phyloP scores from a whole-genome alignment of 169 alveolate species.

The Blepharisma undulans region DNA sequence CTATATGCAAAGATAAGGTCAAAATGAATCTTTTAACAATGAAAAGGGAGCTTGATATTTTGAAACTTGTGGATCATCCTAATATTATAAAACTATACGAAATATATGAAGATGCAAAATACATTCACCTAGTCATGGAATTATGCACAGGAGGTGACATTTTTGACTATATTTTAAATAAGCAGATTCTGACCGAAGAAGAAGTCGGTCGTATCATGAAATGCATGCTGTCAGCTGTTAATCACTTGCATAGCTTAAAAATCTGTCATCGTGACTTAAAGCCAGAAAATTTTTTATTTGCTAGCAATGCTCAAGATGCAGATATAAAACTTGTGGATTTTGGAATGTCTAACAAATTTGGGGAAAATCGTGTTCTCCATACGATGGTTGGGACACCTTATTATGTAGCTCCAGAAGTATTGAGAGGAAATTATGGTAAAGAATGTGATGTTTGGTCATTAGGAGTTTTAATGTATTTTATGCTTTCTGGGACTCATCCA shows the following conservation, averaged over 20 bases:
- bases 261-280: conserved; percentile 86
- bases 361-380: conserved; percentile 21
- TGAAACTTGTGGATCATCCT: conserved; percentile 60
- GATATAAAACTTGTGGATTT: conserved; percentile 51
- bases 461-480: conserved; percentile 64
- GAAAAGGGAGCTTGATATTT: conserved; percentile 58
- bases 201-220: conserved; percentile 77
- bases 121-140: conserved; percentile 72
- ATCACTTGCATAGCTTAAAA: conserved; percentile 78
- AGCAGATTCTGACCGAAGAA: conserved; percentile 62
- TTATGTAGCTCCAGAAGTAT: conserved; percentile 68
- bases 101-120: conserved; percentile 69
- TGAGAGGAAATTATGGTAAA: conserved; percentile 49
- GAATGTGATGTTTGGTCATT: conserved; percentile 80
- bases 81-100: conserved; percentile 76
- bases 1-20: conserved; percentile 1
- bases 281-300: conserved; percentile 76
- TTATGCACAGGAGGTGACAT: conserved; percentile 33
- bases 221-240: conserved; percentile 80
- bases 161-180: conserved; percentile 60
- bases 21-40: conserved; percentile 52
- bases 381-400: conserved; percentile 62
- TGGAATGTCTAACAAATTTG: conserved; percentile 54
- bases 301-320: conserved; percentile 43
- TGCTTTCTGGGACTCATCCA: conserved; percentile 52